Evolutionary conservation across 768 basidiomycete genomes (phyloP).

Genomic region (Lactarius akahatsu): DNA sequence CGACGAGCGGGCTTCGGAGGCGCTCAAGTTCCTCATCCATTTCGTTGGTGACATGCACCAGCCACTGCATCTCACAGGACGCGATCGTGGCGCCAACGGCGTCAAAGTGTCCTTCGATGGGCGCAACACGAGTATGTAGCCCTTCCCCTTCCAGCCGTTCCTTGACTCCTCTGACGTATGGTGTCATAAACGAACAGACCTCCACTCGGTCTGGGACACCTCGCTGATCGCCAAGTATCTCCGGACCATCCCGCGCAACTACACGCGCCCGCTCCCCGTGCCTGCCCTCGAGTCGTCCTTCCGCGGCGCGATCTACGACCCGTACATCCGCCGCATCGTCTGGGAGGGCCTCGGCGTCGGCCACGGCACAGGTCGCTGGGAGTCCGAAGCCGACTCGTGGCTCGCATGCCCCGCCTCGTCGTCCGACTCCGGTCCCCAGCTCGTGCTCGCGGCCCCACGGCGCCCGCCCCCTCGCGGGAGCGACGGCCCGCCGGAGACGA

Average conservation of each 20-base stretch:
- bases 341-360: slow-evolving; percentile 73
- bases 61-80: slow-evolving; percentile 88
- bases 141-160: slow-evolving; percentile 6
- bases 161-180: not conserved
- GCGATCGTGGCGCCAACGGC: slow-evolving; percentile 86
- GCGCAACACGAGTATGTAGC: slow-evolving; percentile 61
- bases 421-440: not conserved
- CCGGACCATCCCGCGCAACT: slow-evolving; percentile 70
- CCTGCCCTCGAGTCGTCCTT: slow-evolving; percentile 64
- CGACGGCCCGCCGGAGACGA: slow-evolving; percentile 10
- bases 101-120: slow-evolving; percentile 73
- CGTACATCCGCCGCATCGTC: slow-evolving; percentile 82
- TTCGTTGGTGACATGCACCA: slow-evolving; percentile 92
- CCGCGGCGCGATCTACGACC: slow-evolving; percentile 80
- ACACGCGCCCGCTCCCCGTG: slow-evolving; percentile 69
- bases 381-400: slow-evolving; percentile 60
- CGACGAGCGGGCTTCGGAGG: slow-evolving; percentile 57
- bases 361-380: slow-evolving; percentile 43
- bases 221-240: slow-evolving; percentile 81
- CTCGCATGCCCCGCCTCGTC: slow-evolving; percentile 54
- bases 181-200: slow-evolving; percentile 42
- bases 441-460: not conserved
- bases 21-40: slow-evolving; percentile 90
- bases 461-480: slow-evolving; percentile 9
- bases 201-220: slow-evolving; percentile 88